Percentiles rank a stretch among this genome's conserved stretches.
phyloP scores from a whole-genome alignment of 2,329 filamentous ascomycete species.

The Aureobasidium lini region DNA sequence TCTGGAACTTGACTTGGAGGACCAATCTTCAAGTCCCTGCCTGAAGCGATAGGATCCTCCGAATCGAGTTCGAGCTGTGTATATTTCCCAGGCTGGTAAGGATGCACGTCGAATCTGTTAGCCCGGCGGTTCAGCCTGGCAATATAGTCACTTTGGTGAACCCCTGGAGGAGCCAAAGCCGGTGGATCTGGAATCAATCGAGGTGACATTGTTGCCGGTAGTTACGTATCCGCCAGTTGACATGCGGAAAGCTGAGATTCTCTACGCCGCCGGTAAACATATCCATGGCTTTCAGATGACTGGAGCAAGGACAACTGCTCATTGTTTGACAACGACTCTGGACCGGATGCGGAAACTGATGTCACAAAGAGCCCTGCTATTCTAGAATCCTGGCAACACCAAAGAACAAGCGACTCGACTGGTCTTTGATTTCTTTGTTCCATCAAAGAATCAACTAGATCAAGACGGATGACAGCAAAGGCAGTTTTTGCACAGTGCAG shows the following conservation, averaged over 20 bases:
- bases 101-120: not conserved
- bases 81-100: not conserved
- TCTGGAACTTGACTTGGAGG: not conserved
- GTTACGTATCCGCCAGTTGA: not conserved
- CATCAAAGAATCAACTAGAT: too few species aligned
- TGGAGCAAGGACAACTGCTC: not conserved
- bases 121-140: not conserved
- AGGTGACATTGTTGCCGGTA: not conserved
- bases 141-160: not conserved
- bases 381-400: too few species aligned
- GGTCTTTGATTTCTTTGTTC: too few species aligned
- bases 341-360: not conserved
- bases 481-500: too few species aligned
- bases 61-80: not conserved
- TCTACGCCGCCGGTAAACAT: too few species aligned
- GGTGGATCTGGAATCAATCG: not conserved
- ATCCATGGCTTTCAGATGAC: not conserved
- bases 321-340: not conserved
- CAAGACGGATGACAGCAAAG: too few species aligned
- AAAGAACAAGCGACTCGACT: too few species aligned
- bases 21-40: not conserved
- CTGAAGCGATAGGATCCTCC: not conserved
- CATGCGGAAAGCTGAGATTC: not conserved
- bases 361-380: not conserved
- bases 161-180: not conserved